phyloP scores from a whole-genome alignment of 78 protist genomes.

The Acrasis kona region DNA sequence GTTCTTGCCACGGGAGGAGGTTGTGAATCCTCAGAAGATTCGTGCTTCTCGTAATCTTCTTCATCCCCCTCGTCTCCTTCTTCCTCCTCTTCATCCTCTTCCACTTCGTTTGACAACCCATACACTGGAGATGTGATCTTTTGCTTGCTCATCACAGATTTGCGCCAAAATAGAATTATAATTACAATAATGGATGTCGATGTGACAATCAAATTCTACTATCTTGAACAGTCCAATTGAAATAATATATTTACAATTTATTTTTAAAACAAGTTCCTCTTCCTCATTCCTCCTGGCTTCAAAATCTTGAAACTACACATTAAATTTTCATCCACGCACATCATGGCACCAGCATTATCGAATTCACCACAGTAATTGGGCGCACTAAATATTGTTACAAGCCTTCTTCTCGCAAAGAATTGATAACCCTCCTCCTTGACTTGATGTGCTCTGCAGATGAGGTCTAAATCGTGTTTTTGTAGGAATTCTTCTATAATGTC shows the following conservation, averaged over 20 bases:
- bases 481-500: conserved; percentile 87
- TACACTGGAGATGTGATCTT: too few species aligned
- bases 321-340: conserved; percentile 95
- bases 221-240: too few species aligned
- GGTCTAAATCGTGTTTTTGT: conserved; percentile 85
- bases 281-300: neutral
- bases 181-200: too few species aligned
- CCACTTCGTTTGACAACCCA: too few species aligned
- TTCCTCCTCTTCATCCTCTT: too few species aligned
- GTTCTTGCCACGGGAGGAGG: too few species aligned
- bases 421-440: conserved; percentile 94
- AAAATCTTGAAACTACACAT: conserved; percentile 96
- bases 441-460: conserved; percentile 97
- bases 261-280: conserved; percentile 47
- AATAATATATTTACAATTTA: conserved; percentile 96
- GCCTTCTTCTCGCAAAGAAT: conserved; percentile 94
- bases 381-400: conserved; percentile 97
- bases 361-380: conserved; percentile 98
- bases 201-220: too few species aligned
- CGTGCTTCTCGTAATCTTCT: too few species aligned
- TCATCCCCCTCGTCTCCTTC: too few species aligned
- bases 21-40: too few species aligned
- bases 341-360: conserved; percentile 88
- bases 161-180: too few species aligned
- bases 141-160: too few species aligned